Evolutionary conservation across 768 basidiomycete genomes (phyloP), one percentile per base, ranked within the genome.

Genomic region (Suillus plorans): DNA sequence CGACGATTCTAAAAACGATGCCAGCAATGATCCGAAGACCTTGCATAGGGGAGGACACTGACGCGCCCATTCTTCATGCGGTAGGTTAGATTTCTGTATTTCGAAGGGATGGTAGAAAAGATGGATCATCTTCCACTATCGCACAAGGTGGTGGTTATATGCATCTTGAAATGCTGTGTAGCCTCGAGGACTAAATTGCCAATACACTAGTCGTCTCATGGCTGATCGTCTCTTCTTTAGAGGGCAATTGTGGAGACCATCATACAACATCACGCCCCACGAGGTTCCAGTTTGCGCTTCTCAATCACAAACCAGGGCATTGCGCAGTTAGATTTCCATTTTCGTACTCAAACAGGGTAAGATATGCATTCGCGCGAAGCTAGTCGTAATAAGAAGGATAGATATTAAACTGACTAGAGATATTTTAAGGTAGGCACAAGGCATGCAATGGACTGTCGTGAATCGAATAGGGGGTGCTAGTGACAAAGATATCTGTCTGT

Each of bases 151-250:
- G 18, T 42, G 25, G 5, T 28, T 59, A 42, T 59, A 25, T 42
- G 25, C 12, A 42, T 41, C 5, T 59, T 25, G 39, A 20, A 41
- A 37, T 9, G 57, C 58, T 18, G 41, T 59, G 58, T 41, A 28
- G 28, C 57, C 57, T 55, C 39, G 57, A 39, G 57, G 22, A 28
- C 28, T 25, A 31, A 53, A 31, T 53, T 53, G 28, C 16, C 16
- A 59, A 59, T 59, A 59, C 12, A 59, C 12, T 42, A 20, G 25
- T 20, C 5, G 58, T 13, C 58, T 59, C 58, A 31, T 59, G 58
- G 58, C 58, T 42, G 58, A 59, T 59, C 58, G 41, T 42, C 58
- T 42, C 41, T 59, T 59, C 58, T 42, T 16, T 42, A 42, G 22
- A 42, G 25, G 58, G 58, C 58, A 59, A 41, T 13, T 59, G 41